Conservation (phyloP, 805 yeast genomes). For the Cyberlindnera americana region DNA sequence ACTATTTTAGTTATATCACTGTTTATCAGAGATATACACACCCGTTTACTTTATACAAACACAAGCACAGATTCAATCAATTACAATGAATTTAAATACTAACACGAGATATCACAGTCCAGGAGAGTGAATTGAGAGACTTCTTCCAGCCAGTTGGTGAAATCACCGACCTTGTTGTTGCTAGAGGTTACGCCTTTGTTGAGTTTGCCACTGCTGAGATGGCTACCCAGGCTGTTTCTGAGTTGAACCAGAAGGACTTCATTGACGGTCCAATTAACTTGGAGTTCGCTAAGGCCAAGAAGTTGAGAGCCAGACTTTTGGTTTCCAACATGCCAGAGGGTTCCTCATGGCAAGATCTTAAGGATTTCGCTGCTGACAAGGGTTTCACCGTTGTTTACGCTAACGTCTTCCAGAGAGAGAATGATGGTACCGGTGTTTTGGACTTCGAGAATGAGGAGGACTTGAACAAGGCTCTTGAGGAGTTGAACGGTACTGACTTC, state of each 20-base stretch:
- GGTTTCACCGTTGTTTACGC: constrained; percentile 61
- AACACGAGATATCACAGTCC: constrained; percentile 25
- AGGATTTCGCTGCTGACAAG: constrained; percentile 84
- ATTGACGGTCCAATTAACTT: constrained; percentile 48
- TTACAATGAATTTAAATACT: constrained; percentile 3
- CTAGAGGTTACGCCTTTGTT: constrained; percentile 86
- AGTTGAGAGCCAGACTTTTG: constrained; percentile 72
- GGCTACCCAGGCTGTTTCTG: constrained; percentile 72
- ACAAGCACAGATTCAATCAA: no score
- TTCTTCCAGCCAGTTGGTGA: constrained; percentile 66
- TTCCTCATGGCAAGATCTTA: constrained; percentile 83
- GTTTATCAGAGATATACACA: no score
- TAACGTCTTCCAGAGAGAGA: constrained; percentile 42
- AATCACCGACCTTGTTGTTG: constrained; percentile 60
- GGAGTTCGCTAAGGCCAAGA: constrained; percentile 39
- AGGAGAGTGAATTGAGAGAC: constrained; percentile 61
- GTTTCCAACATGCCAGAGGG: constrained; percentile 69
- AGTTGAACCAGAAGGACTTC: constrained; percentile 68
- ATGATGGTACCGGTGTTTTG: constrained; percentile 44
- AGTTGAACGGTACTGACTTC: constrained; percentile 67
- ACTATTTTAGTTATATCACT: no score
- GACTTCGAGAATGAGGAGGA: constrained; percentile 63
- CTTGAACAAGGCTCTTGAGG: constrained; percentile 67
- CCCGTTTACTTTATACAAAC: no score
- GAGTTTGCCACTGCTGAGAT: constrained; percentile 73